Evolutionary conservation across 805 yeast species (phyloP), one percentile per base, ranked within the genome.

Genomic region (Lipomyces starkeyi): DNA sequence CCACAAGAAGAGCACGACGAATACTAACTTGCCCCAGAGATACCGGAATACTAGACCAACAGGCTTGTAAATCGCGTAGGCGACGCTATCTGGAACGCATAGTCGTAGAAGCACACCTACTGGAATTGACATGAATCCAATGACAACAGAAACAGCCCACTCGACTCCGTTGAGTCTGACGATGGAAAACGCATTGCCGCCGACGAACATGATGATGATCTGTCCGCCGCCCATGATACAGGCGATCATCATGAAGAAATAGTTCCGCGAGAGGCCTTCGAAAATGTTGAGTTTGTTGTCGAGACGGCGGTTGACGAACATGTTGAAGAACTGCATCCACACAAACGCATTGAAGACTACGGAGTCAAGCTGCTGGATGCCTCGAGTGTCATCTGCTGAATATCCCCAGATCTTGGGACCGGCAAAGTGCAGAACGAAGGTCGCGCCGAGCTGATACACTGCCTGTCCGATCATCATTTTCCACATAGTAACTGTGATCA

Each of bases 381-480:
- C 84, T 71, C 83, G 87, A 2, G 79, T 76, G 43, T 68, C 68
- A 27, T 61, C 63, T 35, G 80, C 74, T 7, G 74, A 75, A 2
- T 73, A 73, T 47, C 72, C 69, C 77, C 92, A 90, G 37, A 93
- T 80, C 58, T 79, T 62, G 17, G 79, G 78, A 22, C 98, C 97
- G 9, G 87, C 90, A 79, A 92, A 95, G 78, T 93, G 95, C 58
- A 95, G 79, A 11, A 84, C 82, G 76, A 95, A 89, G 0, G 98
- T 94, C 22, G 95, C 85, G 27, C 84, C 77, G 70, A 95, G 84
- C 82, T 95, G 99, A 69, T 87, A 85, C 17, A 83, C 68, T 1
- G 97, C 85, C 80, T 95, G 98, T 2, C 97, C 95, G 60, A 93
- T 69, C 73, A 95, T 95, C 98, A 95, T 94, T 80, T 95, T 95